These are phyloP conservation scores for Candida anglica DNA, from an alignment of 805 yeast species.

Conservation along the genomic window DNA sequence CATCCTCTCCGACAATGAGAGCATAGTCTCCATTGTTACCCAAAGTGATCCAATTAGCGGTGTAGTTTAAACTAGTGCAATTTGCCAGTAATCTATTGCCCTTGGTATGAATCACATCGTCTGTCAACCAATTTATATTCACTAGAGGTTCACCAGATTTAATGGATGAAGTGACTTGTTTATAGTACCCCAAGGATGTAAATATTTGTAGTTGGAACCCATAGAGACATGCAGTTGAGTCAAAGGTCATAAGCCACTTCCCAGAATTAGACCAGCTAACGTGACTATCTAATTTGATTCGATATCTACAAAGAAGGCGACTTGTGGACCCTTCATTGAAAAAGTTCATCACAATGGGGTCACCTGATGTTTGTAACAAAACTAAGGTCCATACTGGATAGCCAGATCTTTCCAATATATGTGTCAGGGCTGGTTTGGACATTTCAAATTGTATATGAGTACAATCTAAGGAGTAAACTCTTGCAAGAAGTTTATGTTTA, in stretches of 20 bases:
- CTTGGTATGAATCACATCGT: no score
- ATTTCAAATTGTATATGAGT: slow-evolving; percentile 27
- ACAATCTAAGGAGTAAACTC: slow-evolving; percentile 35
- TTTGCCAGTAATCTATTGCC: no score
- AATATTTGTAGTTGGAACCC: slow-evolving; percentile 26
- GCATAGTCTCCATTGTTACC: neutral
- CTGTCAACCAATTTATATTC: slow-evolving; percentile 10
- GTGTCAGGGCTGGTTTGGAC: slow-evolving; percentile 24
- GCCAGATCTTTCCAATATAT: slow-evolving; percentile 15
- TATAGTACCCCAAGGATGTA: slow-evolving; percentile 22
- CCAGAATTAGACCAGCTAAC: slow-evolving; percentile 32
- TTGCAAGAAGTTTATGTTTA: slow-evolving; percentile 19
- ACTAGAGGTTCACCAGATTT: slow-evolving; percentile 14
- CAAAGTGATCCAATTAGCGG: neutral
- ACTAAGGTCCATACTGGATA: slow-evolving; percentile 29
- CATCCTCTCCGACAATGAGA: neutral
- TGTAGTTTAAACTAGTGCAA: no score
- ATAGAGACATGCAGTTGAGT: slow-evolving; percentile 15
- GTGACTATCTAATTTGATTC: slow-evolving; percentile 13
- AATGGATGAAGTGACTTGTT: no score
- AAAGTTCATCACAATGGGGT: slow-evolving; percentile 21
- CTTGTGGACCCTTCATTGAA: slow-evolving; percentile 31
- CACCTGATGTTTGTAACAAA: slow-evolving; percentile 12
- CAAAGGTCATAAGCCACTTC: slow-evolving; percentile 28
- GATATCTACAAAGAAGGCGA: slow-evolving; percentile 16